These are phyloP conservation scores for Lactarius trivialis DNA, from an alignment of 768 basidiomycete species.

Conservation along the genomic window DNA sequence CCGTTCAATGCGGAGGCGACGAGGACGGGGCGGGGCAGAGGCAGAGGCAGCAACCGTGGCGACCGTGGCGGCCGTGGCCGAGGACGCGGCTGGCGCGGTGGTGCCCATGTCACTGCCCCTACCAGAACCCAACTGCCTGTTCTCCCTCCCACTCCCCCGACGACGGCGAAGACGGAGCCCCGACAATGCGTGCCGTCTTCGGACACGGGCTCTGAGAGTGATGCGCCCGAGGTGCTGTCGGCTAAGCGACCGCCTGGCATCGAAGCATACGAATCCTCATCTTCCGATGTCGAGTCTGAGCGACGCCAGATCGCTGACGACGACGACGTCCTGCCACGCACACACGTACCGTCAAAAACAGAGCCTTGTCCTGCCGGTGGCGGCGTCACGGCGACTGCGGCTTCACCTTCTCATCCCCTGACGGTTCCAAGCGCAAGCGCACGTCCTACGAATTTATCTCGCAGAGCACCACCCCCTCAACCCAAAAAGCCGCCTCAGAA, in stretches of 20 bases:
- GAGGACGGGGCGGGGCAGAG: conserved; percentile 13
- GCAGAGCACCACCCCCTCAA: conserved; percentile 31
- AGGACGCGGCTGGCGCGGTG: conserved; percentile 30
- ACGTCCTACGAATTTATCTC: conserved; percentile 11
- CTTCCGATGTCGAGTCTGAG: conserved; percentile 5
- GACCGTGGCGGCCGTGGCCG: conserved; percentile 22
- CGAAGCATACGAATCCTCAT: conserved; percentile 13
- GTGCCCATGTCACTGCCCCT: background rate
- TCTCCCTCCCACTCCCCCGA: background rate
- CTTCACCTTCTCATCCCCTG: background rate
- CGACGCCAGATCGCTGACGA: background rate
- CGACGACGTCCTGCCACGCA: background rate
- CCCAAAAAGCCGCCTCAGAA: conserved; percentile 51
- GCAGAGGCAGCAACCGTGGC: conserved; percentile 10
- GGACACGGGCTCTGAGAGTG: conserved; percentile 27
- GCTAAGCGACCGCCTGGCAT: conserved; percentile 38
- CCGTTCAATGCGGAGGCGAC: conserved; percentile 4
- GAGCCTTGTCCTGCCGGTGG: background rate
- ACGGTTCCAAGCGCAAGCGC: conserved; percentile 11
- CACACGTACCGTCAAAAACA: background rate
- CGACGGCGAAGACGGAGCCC: background rate
- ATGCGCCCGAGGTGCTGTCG: conserved; percentile 51
- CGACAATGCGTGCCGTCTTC: conserved; percentile 10
- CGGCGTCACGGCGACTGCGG: background rate
- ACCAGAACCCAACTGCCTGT: background rate